Evolutionary conservation across 768 basidiomycete genomes (phyloP).

Genomic region (Podaxis sp.): DNA sequence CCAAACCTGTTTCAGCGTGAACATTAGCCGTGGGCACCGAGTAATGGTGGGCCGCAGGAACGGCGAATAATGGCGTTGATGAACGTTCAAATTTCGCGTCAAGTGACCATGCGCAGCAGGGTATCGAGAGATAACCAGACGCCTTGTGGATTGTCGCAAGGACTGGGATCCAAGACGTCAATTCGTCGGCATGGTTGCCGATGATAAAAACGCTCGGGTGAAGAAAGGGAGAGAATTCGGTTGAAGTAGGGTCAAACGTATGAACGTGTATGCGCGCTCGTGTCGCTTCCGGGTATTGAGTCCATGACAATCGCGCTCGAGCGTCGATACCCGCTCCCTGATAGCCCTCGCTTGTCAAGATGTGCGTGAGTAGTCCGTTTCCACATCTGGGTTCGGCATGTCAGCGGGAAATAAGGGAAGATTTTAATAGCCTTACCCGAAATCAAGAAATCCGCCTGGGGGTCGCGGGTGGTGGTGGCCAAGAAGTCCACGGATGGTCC

Average conservation of each 20-base stretch:
- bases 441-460: slow-evolving; percentile 82
- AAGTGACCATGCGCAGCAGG: slow-evolving; percentile 88
- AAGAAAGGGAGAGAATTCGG: slow-evolving; percentile 26
- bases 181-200: slow-evolving; percentile 94
- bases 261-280: slow-evolving; percentile 61
- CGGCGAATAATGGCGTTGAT: slow-evolving; percentile 31
- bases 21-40: neutral
- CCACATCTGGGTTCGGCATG: slow-evolving; percentile 61
- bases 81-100: slow-evolving; percentile 64
- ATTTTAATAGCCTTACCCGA: slow-evolving; percentile 56
- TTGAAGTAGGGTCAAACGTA: slow-evolving; percentile 63
- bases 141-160: slow-evolving; percentile 62
- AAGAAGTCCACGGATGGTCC: slow-evolving; percentile 58
- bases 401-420: neutral
- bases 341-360: slow-evolving; percentile 84
- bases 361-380: slow-evolving; percentile 90
- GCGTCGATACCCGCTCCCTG: slow-evolving; percentile 83
- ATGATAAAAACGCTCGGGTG: slow-evolving; percentile 70
- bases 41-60: slow-evolving; percentile 15
- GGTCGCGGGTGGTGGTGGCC: slow-evolving; percentile 90
- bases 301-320: slow-evolving; percentile 84
- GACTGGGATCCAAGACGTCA: slow-evolving; percentile 93
- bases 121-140: slow-evolving; percentile 78
- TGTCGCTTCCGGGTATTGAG: slow-evolving; percentile 66
- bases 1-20: slow-evolving; percentile 5